Base-by-base conservation (phyloP, 2,329 filamentous ascomycete species). In the Exophiala alcalophila region DNA sequence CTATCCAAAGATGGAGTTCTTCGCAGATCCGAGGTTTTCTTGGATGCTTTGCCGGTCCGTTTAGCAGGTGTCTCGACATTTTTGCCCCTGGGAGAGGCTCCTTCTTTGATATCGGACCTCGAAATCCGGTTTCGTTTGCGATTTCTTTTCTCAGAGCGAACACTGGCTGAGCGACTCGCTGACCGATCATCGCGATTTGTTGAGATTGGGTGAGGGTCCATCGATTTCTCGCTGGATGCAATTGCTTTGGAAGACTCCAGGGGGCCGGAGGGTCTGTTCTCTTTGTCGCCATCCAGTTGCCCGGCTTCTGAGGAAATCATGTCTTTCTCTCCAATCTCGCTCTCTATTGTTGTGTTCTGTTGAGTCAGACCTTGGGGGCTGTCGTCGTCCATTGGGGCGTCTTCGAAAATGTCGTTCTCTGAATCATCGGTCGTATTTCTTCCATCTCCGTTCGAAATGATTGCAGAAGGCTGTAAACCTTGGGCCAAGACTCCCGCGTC, bases 1-100 rank as follows among this genome's bases (percentile, higher is more conserved):
- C 51, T 54, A 34, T 53, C 53, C 5, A 47, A 27, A 34, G 31
- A 44, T 6, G 44, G 26, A 5, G 29, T 46, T 9, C 19, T 12
- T 28, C 31, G 25, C 3, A 23, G 33, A 25, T 14, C 16, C 16
- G 28, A 27, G 10, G 25, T 3, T 29, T 40, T 40, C 21, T 28
- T 37, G 4, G 28, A 12, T 10, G 27, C 5, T 16, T 45, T 47
- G 4, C 11, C 4, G 15, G 15, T 24, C 24, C 33, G 25, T 6
- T 19, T 15, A 5, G 37, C 6, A 7, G 14, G 4, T 8, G 32
- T 25, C 5, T 15, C 15, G n/a, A 6, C 26, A 14, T 24, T 16
- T n/a, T n/a, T n/a, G n/a, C n/a, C n/a, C n/a, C n/a, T n/a, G n/a
- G n/a, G n/a, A n/a, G n/a, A n/a, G n/a, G n/a, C n/a, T n/a, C n/a